Conservation (phyloP, 192 early-diverging fungal genomes). For the Coemansia reversa region DNA sequence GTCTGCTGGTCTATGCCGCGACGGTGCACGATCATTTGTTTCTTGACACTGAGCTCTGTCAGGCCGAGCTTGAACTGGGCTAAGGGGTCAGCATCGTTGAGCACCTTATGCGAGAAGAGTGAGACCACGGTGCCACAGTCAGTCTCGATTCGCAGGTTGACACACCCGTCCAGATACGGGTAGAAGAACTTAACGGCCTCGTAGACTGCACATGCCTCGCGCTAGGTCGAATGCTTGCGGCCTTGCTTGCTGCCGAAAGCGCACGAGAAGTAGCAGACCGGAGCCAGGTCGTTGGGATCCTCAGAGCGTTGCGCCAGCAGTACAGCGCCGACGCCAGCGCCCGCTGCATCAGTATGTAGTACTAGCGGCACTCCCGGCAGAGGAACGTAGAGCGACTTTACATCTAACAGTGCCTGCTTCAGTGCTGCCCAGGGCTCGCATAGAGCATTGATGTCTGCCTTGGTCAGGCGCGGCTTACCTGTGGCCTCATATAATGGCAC, state of each 20-base stretch:
- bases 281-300: constrained; percentile 13
- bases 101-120: constrained; percentile 4
- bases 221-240: constrained; percentile 19
- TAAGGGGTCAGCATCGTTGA: constrained; percentile 7
- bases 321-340: too few species aligned
- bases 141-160: constrained; percentile 18
- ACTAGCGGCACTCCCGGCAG: too few species aligned
- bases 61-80: constrained; percentile 6
- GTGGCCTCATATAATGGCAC: constrained; percentile 24
- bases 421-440: constrained; percentile 11
- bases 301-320: constrained; percentile 13
- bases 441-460: constrained; percentile 3
- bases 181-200: constrained; percentile 28
- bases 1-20: constrained; percentile 5
- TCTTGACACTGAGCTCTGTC: constrained; percentile 11
- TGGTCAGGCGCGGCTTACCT: constrained; percentile 6
- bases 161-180: constrained; percentile 24
- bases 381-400: too few species aligned
- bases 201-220: constrained; percentile 19
- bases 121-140: constrained; percentile 20
- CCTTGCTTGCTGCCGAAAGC: neutral
- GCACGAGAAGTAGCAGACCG: constrained; percentile 26
- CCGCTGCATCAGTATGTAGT: too few species aligned
- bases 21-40: constrained; percentile 13
- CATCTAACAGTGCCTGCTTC: neutral